Conservation (phyloP, 2,329 filamentous ascomycete genomes). For the Fusarium sp. region DNA sequence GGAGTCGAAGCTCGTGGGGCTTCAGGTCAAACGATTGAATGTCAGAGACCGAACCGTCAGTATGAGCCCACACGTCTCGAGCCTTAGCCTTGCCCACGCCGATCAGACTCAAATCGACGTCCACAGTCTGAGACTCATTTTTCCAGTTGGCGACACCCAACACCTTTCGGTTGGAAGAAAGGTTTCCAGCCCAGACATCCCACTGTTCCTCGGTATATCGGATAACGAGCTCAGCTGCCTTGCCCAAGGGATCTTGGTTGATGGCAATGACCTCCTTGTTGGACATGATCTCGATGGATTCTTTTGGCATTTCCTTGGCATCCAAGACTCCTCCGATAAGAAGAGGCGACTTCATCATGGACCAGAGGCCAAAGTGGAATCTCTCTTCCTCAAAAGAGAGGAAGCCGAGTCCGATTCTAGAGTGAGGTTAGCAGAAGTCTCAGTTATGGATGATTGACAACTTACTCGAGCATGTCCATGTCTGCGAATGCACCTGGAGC, state of each 20-base stretch:
- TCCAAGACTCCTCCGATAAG: slow-evolving; percentile 60
- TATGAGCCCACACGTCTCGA: slow-evolving; percentile 55
- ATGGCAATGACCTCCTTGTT: slow-evolving; percentile 68
- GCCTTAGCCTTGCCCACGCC: slow-evolving; percentile 55
- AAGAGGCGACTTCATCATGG: slow-evolving; percentile 64
- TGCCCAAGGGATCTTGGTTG: slow-evolving; percentile 67
- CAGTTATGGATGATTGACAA: accelerated
- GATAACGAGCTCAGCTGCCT: slow-evolving; percentile 63
- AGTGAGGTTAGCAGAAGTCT: not conserved
- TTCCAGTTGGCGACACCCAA: slow-evolving; percentile 64
- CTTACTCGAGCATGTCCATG: slow-evolving; percentile 64
- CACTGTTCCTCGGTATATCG: slow-evolving; percentile 62
- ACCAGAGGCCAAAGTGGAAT: slow-evolving; percentile 66
- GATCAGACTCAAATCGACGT: slow-evolving; percentile 55
- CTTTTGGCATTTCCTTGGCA: slow-evolving; percentile 50
- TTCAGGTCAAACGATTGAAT: slow-evolving; percentile 49
- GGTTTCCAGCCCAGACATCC: slow-evolving; percentile 64
- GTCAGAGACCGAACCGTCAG: slow-evolving; percentile 50
- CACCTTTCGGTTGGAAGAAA: slow-evolving; percentile 58
- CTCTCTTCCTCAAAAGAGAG: slow-evolving; percentile 61
- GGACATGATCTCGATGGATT: slow-evolving; percentile 57
- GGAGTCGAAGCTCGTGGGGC: slow-evolving; percentile 55
- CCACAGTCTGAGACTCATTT: slow-evolving; percentile 56
- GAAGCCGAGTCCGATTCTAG: slow-evolving; percentile 59
- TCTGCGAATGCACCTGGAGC: slow-evolving; percentile 62